Conservation (phyloP, 177 flowering plant genomes). For the Tripterygium wilfordii region DNA sequence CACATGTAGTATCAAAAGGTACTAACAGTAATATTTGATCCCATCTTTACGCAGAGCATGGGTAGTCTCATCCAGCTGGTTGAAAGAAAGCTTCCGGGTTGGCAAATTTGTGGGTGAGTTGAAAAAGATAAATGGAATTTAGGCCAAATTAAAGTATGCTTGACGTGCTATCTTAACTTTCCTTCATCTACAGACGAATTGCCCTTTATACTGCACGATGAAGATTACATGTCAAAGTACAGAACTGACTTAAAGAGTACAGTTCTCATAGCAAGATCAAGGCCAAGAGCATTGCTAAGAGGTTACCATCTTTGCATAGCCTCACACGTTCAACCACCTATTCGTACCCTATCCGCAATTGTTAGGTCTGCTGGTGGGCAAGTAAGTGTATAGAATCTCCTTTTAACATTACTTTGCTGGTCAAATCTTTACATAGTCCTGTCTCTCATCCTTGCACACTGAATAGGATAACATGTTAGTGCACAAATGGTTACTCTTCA, state of each 20-base stretch:
- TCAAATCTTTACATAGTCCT: too few species aligned
- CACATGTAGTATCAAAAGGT: background rate
- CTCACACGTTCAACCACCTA: conserved; percentile 54
- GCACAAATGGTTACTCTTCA: too few species aligned
- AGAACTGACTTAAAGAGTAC: conserved; percentile 49
- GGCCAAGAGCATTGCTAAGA: conserved; percentile 48
- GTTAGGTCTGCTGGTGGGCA: conserved; percentile 73
- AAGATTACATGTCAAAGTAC: conserved; percentile 59
- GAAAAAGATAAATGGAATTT: background rate
- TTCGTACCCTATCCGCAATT: conserved; percentile 40
- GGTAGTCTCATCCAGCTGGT: conserved; percentile 38
- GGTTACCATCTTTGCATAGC: conserved; percentile 61
- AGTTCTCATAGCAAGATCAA: conserved; percentile 58
- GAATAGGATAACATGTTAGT: too few species aligned
- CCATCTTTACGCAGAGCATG: conserved; percentile 28
- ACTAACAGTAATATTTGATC: background rate
- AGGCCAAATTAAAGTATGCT: too few species aligned
- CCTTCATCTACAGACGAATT: conserved; percentile 46
- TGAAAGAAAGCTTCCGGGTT: conserved; percentile 43
- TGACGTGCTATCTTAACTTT: too few species aligned
- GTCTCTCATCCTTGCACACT: too few species aligned
- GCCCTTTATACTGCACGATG: conserved; percentile 59
- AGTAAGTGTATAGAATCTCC: conserved; percentile 37
- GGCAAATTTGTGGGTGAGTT: conserved; percentile 52
- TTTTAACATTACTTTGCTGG: too few species aligned